Conservation (phyloP, 495 filamentous ascomycete genomes). For the Glarea lozoyensis region DNA sequence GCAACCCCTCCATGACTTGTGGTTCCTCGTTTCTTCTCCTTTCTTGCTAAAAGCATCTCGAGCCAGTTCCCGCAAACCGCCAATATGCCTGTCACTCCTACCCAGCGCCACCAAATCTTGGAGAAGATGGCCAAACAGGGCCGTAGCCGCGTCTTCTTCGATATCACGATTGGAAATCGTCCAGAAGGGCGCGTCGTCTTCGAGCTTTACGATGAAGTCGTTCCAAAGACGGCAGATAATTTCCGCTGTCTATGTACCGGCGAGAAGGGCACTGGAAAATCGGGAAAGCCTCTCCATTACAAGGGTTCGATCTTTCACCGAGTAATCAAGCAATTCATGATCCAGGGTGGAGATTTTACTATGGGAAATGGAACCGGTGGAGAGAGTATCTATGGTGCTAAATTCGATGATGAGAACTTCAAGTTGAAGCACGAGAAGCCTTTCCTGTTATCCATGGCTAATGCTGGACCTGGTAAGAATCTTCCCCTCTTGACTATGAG, state of each 20-base stretch:
- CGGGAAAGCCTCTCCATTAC: slow-evolving; percentile 84
- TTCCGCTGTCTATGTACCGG: slow-evolving; percentile 94
- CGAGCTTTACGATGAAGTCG: slow-evolving; percentile 83
- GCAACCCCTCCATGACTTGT: background rate
- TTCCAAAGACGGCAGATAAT: slow-evolving; percentile 92
- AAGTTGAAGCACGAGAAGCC: slow-evolving; percentile 86
- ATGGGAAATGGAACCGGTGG: slow-evolving; percentile 89
- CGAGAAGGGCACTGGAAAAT: slow-evolving; percentile 74
- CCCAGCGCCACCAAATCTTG: too few relatives aligned
- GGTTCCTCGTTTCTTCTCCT: background rate
- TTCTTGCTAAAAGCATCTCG: background rate
- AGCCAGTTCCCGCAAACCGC: too few relatives aligned
- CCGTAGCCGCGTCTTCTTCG: slow-evolving; percentile 77
- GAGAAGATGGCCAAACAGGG: slow-evolving; percentile 21
- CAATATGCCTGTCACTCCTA: too few relatives aligned
- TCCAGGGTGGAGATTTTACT: slow-evolving; percentile 98
- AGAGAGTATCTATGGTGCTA: slow-evolving; percentile 95
- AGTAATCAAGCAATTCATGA: slow-evolving; percentile 98
- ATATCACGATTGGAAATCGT: slow-evolving; percentile 69
- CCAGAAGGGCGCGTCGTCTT: slow-evolving; percentile 66
- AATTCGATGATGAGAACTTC: slow-evolving; percentile 98
- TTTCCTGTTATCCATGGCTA: slow-evolving; percentile 95
- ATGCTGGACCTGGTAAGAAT: slow-evolving; percentile 79
- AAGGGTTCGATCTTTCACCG: slow-evolving; percentile 90
- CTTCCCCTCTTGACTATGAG: background rate